Percentiles rank a stretch among this genome's conserved stretches.
Conservation (phyloP, 1,139 yeast species). For the Hansenula lynferdii region DNA sequence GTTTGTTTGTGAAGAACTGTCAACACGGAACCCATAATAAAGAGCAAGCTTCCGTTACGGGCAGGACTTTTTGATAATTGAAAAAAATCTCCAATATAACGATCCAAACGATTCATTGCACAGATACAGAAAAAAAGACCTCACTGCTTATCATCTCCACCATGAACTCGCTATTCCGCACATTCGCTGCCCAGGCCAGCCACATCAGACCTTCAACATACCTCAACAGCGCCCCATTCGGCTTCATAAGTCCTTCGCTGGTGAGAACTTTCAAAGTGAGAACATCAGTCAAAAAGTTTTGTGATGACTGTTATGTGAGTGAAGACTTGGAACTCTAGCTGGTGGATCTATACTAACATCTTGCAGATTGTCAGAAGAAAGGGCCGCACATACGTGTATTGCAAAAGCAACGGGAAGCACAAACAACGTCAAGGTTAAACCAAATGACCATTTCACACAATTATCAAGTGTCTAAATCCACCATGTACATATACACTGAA, state of each 20-base stretch:
- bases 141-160: background rate
- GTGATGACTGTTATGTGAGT: slow-evolving; percentile 73
- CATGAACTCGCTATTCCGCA: slow-evolving; percentile 18
- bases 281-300: slow-evolving; percentile 87
- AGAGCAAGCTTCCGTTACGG: too few relatives aligned
- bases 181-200: slow-evolving; percentile 13
- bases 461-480: too few relatives aligned
- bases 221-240: slow-evolving; percentile 14
- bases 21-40: too few relatives aligned
- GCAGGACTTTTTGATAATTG: too few relatives aligned
- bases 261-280: slow-evolving; percentile 62
- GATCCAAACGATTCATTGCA: too few relatives aligned
- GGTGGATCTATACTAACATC: slow-evolving; percentile 2
- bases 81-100: too few relatives aligned
- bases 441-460: too few relatives aligned
- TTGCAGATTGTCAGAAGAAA: slow-evolving; percentile 75
- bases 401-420: slow-evolving; percentile 90
- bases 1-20: too few relatives aligned
- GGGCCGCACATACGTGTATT: slow-evolving; percentile 89
- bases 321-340: background rate
- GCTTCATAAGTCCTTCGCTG: slow-evolving; percentile 23
- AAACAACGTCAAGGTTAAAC: slow-evolving; percentile 91
- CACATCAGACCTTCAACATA: slow-evolving; percentile 10
- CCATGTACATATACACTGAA: background rate
- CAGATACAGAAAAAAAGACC: background rate